Conservation (phyloP, 768 basidiomycete species). For the Collybia nuda region DNA sequence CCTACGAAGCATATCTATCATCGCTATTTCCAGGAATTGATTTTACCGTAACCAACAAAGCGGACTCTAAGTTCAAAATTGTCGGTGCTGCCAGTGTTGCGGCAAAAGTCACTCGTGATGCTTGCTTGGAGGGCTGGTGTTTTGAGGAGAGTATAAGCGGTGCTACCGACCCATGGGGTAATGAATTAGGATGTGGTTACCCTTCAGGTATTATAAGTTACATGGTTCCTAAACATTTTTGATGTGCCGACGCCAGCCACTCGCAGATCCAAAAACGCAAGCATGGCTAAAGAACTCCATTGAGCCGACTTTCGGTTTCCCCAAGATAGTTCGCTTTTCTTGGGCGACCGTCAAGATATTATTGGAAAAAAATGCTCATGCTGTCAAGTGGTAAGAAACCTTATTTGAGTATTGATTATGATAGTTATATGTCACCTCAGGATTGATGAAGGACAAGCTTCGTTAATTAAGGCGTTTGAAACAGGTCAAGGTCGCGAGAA, state of each 20-base stretch:
- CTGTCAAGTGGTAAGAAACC: slow-evolving; percentile 71
- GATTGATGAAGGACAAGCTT: slow-evolving; percentile 83
- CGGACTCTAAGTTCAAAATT: slow-evolving; percentile 95
- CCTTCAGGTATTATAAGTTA: slow-evolving; percentile 62
- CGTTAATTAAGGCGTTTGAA: slow-evolving; percentile 74
- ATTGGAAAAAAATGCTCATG: slow-evolving; percentile 77
- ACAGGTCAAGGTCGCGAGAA: slow-evolving; percentile 71
- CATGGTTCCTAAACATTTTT: not conserved
- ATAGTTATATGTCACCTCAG: slow-evolving; percentile 34
- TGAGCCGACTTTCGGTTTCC: slow-evolving; percentile 91
- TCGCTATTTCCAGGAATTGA: slow-evolving; percentile 77
- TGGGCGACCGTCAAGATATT: slow-evolving; percentile 92
- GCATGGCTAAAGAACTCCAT: slow-evolving; percentile 77
- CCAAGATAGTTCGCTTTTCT: slow-evolving; percentile 87
- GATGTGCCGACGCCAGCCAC: not conserved
- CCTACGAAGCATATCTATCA: slow-evolving; percentile 84
- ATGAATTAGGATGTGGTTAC: slow-evolving; percentile 79
- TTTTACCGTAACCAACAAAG: slow-evolving; percentile 91
- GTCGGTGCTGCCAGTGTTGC: slow-evolving; percentile 98
- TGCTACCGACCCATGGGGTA: slow-evolving; percentile 23
- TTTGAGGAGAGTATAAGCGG: slow-evolving; percentile 60
- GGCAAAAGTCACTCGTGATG: slow-evolving; percentile 94
- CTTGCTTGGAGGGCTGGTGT: slow-evolving; percentile 83
- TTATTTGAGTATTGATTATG: not conserved
- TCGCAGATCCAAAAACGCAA: slow-evolving; percentile 86